Percentiles rank a stretch among this genome's conserved stretches.
Conservation (phyloP, 78 protist species). For the Chrysochromulina tobinii region DNA sequence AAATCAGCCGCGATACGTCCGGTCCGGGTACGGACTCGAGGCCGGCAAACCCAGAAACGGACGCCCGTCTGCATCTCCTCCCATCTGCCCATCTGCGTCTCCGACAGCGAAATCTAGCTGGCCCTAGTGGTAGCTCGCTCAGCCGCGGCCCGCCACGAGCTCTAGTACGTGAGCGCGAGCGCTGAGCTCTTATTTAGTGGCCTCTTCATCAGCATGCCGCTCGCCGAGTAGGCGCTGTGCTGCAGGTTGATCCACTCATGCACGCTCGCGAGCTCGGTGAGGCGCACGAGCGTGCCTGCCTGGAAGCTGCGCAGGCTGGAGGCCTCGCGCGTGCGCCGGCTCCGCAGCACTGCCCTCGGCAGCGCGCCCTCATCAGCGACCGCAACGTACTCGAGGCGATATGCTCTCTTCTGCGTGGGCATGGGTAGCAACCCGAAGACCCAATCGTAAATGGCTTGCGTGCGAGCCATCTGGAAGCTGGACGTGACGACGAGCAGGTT, state of each 20-base stretch:
- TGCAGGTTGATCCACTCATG: neutral
- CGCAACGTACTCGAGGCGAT: neutral
- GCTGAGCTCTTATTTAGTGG: neutral
- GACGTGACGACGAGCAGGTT: slow-evolving; percentile 15
- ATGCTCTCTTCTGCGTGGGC: neutral
- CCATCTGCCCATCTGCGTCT: no score
- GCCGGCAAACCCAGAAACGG: no score
- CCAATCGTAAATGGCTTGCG: slow-evolving; percentile 41
- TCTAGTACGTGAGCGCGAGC: neutral
- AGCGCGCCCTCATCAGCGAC: neutral
- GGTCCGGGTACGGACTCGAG: no score
- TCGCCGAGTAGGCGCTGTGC: neutral
- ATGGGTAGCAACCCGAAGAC: neutral
- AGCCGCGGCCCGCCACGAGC: no score
- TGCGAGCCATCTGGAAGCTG: slow-evolving; percentile 37
- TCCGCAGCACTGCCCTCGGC: neutral
- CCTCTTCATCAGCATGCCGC: neutral
- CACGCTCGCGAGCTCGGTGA: neutral
- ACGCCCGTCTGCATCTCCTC: no score
- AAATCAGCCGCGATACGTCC: no score
- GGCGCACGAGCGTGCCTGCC: neutral
- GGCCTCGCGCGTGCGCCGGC: neutral
- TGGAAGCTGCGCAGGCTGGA: neutral
- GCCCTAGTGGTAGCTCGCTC: no score
- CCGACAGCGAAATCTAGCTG: no score